Percentiles rank a stretch among this genome's conserved stretches.
These are phyloP conservation scores for Hemisphaericaspora nanyangensis DNA, from an alignment of 805 yeast species.

Conservation along the genomic window DNA sequence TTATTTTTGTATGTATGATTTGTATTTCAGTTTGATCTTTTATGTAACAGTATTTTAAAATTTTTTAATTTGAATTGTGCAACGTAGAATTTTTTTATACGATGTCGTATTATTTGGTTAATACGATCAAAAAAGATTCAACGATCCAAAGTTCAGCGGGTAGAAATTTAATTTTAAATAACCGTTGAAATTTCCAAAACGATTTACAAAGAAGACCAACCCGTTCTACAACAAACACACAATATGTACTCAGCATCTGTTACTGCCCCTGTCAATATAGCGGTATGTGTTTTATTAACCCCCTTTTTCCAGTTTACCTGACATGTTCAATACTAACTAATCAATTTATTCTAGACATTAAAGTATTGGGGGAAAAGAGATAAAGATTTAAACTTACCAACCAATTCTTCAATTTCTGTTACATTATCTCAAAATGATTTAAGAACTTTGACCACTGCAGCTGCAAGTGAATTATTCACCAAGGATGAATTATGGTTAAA, in stretches of 20 bases:
- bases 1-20: background rate
- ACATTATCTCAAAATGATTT: conserved; percentile 89
- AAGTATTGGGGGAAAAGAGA: conserved; percentile 99
- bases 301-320: background rate
- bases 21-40: background rate
- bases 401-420: conserved; percentile 93
- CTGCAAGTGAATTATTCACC: conserved; percentile 53
- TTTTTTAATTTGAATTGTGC: no score
- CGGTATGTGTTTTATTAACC: no score
- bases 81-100: no score
- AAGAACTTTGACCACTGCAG: conserved; percentile 87
- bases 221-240: no score
- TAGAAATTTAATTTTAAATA: no score
- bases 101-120: no score
- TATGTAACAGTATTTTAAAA: conserved; percentile 1
- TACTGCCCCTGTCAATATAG: conserved; percentile 97
- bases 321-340: background rate
- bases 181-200: no score
- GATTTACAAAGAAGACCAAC: no score
- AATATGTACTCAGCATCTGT: conserved; percentile 69
- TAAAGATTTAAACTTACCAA: conserved; percentile 81
- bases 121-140: no score
- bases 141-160: no score
- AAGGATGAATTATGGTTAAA: conserved; percentile 80
- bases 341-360: conserved; percentile 50